phyloP scores from a whole-genome alignment of 2,329 filamentous ascomycete genomes.

The Stromatinia cepivora region DNA sequence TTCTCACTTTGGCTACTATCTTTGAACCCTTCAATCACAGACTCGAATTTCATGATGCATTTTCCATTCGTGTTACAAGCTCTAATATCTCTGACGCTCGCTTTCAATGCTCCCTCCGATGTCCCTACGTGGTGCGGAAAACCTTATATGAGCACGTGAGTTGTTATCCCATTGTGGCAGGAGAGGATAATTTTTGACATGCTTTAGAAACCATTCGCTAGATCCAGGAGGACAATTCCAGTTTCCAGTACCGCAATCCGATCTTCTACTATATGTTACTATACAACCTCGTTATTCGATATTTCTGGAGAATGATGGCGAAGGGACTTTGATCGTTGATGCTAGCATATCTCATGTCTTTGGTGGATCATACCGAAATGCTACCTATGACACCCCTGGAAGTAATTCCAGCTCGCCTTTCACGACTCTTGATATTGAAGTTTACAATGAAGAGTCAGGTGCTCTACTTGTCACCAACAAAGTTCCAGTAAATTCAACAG shows the following conservation, averaged over 20 bases:
- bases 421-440: conserved; percentile 32
- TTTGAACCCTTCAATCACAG: no score
- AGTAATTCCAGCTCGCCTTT: conserved; percentile 28
- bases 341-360: conserved; percentile 44
- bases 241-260: conserved; percentile 43
- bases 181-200: background rate
- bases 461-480: conserved; percentile 35
- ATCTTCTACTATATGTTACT: conserved; percentile 46
- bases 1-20: background rate
- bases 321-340: conserved; percentile 47
- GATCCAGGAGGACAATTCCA: conserved; percentile 51
- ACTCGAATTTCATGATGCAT: background rate
- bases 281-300: conserved; percentile 50
- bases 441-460: conserved; percentile 39
- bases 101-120: conserved; percentile 34
- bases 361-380: conserved; percentile 41
- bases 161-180: background rate
- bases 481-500: conserved; percentile 43
- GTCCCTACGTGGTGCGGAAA: conserved; percentile 46
- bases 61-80: background rate
- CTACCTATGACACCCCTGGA: conserved; percentile 28
- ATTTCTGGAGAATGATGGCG: conserved; percentile 47
- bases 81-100: background rate
- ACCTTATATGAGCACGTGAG: conserved; percentile 46
- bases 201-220: conserved; percentile 46